Evolutionary conservation across 495 filamentous ascomycete species (phyloP).

Genomic region (Hypoxylon trugodes): DNA sequence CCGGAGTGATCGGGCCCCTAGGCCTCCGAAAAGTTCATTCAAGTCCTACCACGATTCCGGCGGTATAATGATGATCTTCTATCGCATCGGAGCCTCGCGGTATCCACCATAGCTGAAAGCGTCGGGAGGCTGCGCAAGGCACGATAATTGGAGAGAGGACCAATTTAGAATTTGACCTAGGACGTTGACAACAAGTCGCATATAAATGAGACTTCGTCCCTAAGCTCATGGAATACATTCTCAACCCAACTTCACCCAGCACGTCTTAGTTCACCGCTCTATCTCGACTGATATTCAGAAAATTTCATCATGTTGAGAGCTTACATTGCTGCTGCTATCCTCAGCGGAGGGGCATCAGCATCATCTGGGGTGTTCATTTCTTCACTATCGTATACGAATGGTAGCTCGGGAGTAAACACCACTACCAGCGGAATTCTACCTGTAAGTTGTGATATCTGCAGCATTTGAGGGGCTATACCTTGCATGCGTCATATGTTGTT

Average conservation of each 20-base stretch:
- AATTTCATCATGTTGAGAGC: conserved; percentile 10
- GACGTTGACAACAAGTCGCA: not conserved
- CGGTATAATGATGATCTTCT: not conserved
- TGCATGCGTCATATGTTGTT: not conserved
- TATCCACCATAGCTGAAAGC: not conserved
- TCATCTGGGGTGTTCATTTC: not conserved
- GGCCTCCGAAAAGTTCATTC: conserved; percentile 6
- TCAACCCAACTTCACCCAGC: not conserved
- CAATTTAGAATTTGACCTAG: not conserved
- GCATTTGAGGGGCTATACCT: not conserved
- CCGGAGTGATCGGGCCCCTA: conserved; percentile 23
- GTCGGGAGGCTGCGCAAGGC: too few species aligned
- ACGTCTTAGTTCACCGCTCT: not conserved
- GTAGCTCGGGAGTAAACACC: not conserved
- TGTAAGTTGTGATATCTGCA: not conserved
- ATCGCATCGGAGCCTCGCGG: not conserved
- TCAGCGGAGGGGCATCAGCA: not conserved
- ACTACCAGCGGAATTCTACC: conserved; percentile 14
- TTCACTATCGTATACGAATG: conserved; percentile 8
- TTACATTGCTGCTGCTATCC: not conserved
- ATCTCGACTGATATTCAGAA: not conserved
- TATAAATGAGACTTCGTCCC: not conserved
- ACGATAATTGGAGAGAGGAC: too few species aligned
- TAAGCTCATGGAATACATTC: not conserved
- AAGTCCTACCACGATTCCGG: not conserved